phyloP scores from a whole-genome alignment of 805 yeast genomes.

The Hanseniaspora thailandica region DNA sequence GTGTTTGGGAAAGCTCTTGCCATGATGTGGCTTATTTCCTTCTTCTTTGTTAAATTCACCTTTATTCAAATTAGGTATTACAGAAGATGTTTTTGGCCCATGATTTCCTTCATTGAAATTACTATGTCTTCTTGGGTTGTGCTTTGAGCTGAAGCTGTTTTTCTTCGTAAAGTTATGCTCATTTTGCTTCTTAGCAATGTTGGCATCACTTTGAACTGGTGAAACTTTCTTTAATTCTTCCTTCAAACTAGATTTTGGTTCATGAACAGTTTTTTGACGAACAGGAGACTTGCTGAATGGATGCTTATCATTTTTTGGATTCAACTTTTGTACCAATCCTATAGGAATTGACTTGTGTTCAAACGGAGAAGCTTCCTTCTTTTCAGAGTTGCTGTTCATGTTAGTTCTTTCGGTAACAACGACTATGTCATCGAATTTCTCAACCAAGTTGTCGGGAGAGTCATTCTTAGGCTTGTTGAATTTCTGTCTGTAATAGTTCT shows the following conservation, averaged over 20 bases:
- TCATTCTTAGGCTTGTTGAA: not conserved
- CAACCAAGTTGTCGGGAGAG: not conserved
- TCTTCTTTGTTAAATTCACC: not conserved
- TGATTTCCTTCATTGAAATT: not conserved
- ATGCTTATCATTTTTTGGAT: not conserved
- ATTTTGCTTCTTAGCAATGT: not conserved
- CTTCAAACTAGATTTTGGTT: not conserved
- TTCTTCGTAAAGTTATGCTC: not conserved
- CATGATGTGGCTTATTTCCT: not conserved
- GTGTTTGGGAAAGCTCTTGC: not conserved
- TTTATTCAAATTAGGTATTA: not conserved
- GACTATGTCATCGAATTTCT: not conserved
- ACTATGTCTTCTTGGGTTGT: not conserved
- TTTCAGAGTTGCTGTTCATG: slow-evolving; percentile 18
- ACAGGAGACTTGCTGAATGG: not conserved
- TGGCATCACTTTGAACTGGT: not conserved
- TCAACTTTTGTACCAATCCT: not conserved
- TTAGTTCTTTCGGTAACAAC: slow-evolving; percentile 13
- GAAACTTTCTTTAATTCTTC: not conserved
- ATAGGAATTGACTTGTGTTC: slow-evolving; percentile 1
- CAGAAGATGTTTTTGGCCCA: not conserved
- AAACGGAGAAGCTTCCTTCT: slow-evolving; percentile 17
- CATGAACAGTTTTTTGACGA: not conserved
- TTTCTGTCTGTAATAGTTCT: not conserved
- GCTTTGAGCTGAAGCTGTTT: not conserved